A percentile compares a stretch with the other conserved stretches of the same genome.
phyloP scores from a whole-genome alignment of 371 early-diverging fungal species.

The Rhizopus stolonifer region DNA sequence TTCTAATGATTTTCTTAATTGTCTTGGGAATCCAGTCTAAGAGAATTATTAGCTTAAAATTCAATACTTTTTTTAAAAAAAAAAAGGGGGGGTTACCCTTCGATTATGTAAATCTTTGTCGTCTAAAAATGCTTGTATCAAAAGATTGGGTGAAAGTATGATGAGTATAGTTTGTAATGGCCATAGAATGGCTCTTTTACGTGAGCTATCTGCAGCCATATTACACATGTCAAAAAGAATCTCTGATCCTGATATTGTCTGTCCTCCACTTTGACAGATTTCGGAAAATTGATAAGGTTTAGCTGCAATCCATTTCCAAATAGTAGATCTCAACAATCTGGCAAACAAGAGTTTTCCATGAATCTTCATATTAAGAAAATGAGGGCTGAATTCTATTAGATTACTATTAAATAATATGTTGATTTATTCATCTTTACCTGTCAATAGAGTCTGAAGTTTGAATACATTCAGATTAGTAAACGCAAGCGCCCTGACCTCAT shows the following conservation, averaged over 20 bases:
- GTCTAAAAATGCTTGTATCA: conserved; percentile 55
- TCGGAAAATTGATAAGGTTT: conserved; percentile 72
- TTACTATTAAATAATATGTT: not conserved
- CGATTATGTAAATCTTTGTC: conserved; percentile 32
- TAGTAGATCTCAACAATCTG: conserved; percentile 65
- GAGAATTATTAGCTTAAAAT: no score
- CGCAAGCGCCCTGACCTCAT: conserved; percentile 35
- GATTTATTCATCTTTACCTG: conserved; percentile 23
- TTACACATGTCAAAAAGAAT: conserved; percentile 74
- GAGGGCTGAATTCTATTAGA: conserved; percentile 57
- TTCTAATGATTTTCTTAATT: conserved; percentile 59
- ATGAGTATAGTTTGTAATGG: conserved; percentile 78
- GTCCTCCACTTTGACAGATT: conserved; percentile 56
- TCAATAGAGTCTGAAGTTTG: conserved; percentile 28
- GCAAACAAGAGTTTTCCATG: conserved; percentile 67
- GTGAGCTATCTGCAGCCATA: conserved; percentile 62
- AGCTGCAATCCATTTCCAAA: conserved; percentile 87
- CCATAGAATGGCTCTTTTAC: conserved; percentile 70
- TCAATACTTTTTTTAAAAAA: no score
- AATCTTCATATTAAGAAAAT: conserved; percentile 62
- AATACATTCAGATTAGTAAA: conserved; percentile 28
- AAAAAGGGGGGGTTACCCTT: no score
- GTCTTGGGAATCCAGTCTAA: conserved; percentile 66
- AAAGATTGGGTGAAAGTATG: conserved; percentile 74
- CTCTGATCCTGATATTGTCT: conserved; percentile 75